Percentiles rank a stretch among this genome's conserved stretches.
Evolutionary conservation across 805 yeast genomes (phyloP).

Genomic region (Torulaspora gathmanii): DNA sequence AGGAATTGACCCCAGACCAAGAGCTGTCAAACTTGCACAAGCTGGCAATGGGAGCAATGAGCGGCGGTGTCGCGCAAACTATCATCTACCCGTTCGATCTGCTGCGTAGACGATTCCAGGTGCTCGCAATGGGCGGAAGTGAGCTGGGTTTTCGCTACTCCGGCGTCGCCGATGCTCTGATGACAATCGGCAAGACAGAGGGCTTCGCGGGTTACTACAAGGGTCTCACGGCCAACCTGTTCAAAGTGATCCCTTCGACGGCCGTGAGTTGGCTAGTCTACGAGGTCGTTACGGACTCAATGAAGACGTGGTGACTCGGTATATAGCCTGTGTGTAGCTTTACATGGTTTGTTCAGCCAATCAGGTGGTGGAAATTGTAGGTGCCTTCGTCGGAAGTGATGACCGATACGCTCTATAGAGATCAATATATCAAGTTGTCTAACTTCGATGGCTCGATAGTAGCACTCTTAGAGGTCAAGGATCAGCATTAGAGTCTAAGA

Average conservation of each 20-base stretch:
- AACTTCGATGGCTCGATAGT: not conserved
- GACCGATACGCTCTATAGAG: not conserved
- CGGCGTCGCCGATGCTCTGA: slow-evolving; percentile 71
- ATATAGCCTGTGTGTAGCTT: not conserved
- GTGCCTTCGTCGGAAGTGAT: not conserved
- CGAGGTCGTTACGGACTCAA: slow-evolving; percentile 58
- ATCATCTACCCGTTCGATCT: slow-evolving; percentile 88
- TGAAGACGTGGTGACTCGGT: slow-evolving; percentile 12
- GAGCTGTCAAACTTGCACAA: slow-evolving; percentile 43
- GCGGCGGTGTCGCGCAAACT: slow-evolving; percentile 89
- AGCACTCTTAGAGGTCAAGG: too few species aligned
- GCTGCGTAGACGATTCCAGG: slow-evolving; percentile 85
- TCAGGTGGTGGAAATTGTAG: not conserved
- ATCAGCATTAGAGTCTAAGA: slow-evolving; percentile 16
- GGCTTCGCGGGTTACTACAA: slow-evolving; percentile 70
- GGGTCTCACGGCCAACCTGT: slow-evolving; percentile 73
- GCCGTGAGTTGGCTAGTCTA: slow-evolving; percentile 90
- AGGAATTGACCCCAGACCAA: slow-evolving; percentile 47
- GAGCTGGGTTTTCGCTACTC: slow-evolving; percentile 78
- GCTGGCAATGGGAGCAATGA: slow-evolving; percentile 72
- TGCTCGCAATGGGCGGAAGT: slow-evolving; percentile 65
- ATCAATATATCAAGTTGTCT: not conserved
- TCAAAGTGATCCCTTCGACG: slow-evolving; percentile 91
- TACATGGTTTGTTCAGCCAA: too few species aligned
- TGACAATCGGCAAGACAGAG: slow-evolving; percentile 63